Percentiles rank a stretch among this genome's conserved stretches.
Conservation (phyloP, 768 basidiomycete genomes). For the Leucosporidium scottii region DNA sequence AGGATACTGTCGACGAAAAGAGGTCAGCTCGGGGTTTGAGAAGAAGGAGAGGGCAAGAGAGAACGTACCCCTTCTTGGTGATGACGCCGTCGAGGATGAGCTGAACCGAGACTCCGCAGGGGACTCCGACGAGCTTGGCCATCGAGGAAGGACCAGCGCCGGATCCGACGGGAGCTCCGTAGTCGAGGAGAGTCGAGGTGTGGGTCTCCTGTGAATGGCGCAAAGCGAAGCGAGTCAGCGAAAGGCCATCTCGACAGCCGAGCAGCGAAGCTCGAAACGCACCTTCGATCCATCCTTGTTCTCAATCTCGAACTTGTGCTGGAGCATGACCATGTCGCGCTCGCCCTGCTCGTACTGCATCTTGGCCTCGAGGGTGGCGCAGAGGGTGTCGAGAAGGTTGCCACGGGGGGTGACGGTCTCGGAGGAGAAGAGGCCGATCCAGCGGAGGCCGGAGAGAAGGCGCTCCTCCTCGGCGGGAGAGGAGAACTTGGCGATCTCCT, state of each 20-base stretch:
- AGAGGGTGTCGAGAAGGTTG: conserved; percentile 88
- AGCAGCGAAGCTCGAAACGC: conserved; percentile 26
- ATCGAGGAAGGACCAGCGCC: conserved; percentile 41
- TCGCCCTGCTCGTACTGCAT: conserved; percentile 89
- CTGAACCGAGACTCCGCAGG: conserved; percentile 89
- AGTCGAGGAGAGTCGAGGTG: conserved; percentile 85
- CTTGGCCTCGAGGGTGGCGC: conserved; percentile 76
- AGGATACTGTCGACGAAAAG: neutral
- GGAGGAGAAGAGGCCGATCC: conserved; percentile 86
- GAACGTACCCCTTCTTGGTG: conserved; percentile 54
- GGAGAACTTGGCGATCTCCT: conserved; percentile 64
- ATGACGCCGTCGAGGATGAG: conserved; percentile 81
- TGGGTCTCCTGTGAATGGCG: conserved; percentile 57
- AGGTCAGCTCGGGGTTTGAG: neutral
- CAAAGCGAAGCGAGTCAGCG: neutral
- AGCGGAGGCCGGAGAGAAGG: conserved; percentile 80
- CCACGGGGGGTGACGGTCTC: conserved; percentile 49
- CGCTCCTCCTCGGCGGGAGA: conserved; percentile 60
- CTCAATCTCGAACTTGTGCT: conserved; percentile 93
- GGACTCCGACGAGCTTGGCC: conserved; percentile 84
- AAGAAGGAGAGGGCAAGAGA: too few species aligned
- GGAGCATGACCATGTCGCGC: conserved; percentile 92
- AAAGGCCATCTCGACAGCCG: neutral
- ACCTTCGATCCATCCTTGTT: conserved; percentile 73
- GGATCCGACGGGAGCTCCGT: conserved; percentile 56